These are phyloP conservation scores for Myxozyma neotropica DNA, from an alignment of 805 yeast genomes.

Conservation along the genomic window DNA sequence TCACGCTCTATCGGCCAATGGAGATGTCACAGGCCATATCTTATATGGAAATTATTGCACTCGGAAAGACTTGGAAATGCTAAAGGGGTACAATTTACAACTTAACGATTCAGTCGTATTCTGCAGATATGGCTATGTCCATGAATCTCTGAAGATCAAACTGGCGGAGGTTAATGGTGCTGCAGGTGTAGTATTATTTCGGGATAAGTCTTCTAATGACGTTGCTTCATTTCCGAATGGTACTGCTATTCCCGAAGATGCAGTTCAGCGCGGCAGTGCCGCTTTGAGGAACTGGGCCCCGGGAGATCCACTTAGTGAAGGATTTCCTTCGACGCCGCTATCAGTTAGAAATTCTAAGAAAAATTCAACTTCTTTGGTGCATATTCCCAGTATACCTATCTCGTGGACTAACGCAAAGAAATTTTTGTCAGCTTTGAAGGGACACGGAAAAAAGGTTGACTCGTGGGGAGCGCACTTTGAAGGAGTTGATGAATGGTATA, in stretches of 20 bases:
- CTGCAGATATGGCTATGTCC: conserved; percentile 65
- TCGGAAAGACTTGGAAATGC: conserved; percentile 55
- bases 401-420: conserved; percentile 69
- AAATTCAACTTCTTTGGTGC: conserved; percentile 52
- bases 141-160: conserved; percentile 73
- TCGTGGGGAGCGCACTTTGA: conserved; percentile 20
- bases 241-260: conserved; percentile 72
- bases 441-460: conserved; percentile 45
- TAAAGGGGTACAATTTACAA: conserved; percentile 52
- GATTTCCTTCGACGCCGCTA: conserved; percentile 53
- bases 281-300: conserved; percentile 62
- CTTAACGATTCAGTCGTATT: conserved; percentile 63
- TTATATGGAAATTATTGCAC: conserved; percentile 73
- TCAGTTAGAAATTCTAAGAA: conserved; percentile 49
- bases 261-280: conserved; percentile 77
- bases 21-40: conserved; percentile 68
- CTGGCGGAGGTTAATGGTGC: conserved; percentile 74
- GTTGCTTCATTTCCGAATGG: conserved; percentile 70
- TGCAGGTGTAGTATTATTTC: conserved; percentile 63
- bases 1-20: conserved; percentile 74
- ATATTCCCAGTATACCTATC: conserved; percentile 75
- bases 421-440: conserved; percentile 46
- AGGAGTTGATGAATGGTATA: conserved; percentile 42
- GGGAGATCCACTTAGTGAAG: conserved; percentile 81
- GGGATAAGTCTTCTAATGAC: conserved; percentile 63